Percentiles rank a stretch among this genome's conserved stretches.
phyloP scores from a whole-genome alignment of 2,329 filamentous ascomycete species.

The Ceratocystis cacaofunesta region DNA sequence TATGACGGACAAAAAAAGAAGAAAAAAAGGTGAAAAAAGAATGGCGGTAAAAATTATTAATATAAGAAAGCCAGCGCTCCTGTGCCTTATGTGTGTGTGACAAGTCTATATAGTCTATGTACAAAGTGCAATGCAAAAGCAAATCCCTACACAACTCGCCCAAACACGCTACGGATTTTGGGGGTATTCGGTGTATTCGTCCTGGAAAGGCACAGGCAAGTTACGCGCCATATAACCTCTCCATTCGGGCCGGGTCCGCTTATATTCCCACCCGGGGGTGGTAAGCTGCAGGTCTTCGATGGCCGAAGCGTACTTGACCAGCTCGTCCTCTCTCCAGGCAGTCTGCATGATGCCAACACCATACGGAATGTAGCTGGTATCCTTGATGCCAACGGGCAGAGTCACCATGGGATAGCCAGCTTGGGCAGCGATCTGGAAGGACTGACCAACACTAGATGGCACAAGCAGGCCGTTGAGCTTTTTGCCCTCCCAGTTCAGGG shows the following conservation, averaged over 20 bases:
- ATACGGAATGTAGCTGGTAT: constrained; percentile 23
- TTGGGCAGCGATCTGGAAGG: constrained; percentile 56
- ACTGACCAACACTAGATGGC: constrained; percentile 52
- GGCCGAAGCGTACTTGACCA: constrained; percentile 48
- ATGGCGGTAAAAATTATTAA: neutral
- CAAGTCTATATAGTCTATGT: neutral
- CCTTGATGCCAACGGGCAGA: constrained; percentile 45
- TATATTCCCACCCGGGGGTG: constrained; percentile 28
- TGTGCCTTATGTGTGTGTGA: neutral
- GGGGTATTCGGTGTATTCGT: neutral
- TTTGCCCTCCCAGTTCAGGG: constrained; percentile 29
- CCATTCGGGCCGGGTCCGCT: constrained; percentile 38
- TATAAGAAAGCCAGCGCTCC: neutral
- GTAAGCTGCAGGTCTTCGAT: constrained; percentile 43
- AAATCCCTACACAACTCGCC: constrained; percentile 1
- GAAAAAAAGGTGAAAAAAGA: no score
- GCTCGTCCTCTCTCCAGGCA: constrained; percentile 42
- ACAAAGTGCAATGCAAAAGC: neutral
- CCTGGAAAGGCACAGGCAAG: constrained; percentile 27
- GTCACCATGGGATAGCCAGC: constrained; percentile 63
- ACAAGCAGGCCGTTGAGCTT: constrained; percentile 49
- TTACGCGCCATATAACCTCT: constrained; percentile 34
- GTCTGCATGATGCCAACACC: constrained; percentile 44
- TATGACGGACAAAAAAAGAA: no score
- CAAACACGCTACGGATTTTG: neutral